Evolutionary conservation across 495 filamentous ascomycete species (phyloP).

Genomic region (Penicillium lividum): DNA sequence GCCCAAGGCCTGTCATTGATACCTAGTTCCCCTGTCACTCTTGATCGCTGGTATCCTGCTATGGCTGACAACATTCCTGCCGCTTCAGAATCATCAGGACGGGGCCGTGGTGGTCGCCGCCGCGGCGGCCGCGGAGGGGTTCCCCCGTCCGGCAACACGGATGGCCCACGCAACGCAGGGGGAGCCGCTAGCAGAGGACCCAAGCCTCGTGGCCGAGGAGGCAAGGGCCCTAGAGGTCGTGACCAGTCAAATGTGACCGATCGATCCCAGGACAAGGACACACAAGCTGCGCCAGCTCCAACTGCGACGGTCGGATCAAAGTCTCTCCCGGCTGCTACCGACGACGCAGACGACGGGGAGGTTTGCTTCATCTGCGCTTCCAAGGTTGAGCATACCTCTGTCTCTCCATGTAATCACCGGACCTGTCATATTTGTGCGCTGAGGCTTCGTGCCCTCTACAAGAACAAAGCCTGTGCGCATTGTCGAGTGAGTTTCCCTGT

Average conservation of each 20-base stretch:
- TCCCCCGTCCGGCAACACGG: conserved; percentile 27
- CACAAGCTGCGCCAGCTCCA: conserved; percentile 8
- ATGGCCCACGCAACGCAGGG: conserved; percentile 22
- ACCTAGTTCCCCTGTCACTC: conserved; percentile 1
- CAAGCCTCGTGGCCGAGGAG: conserved; percentile 39
- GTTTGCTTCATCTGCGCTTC: conserved; percentile 98
- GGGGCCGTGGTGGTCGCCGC: conserved; percentile 42
- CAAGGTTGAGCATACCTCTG: conserved; percentile 75
- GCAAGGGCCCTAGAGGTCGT: conserved; percentile 30
- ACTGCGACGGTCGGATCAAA: conserved; percentile 22
- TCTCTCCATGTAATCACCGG: conserved; percentile 91
- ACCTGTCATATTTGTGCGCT: conserved; percentile 96
- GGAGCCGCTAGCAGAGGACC: conserved; percentile 27
- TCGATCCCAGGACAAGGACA: conserved; percentile 14
- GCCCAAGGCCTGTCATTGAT: conserved; percentile 19
- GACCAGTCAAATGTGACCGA: conserved; percentile 28
- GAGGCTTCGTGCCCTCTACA: conserved; percentile 87
- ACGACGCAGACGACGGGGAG: conserved; percentile 68
- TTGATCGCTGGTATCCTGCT: conserved; percentile 14
- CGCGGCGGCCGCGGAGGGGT: conserved; percentile 45
- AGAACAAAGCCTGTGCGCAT: conserved; percentile 91
- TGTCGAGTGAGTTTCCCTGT: conserved; percentile 67
- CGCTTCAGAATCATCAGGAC: conserved; percentile 31
- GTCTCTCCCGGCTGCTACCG: conserved; percentile 29
- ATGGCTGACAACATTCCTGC: conserved; percentile 43